These are phyloP conservation scores for Coniophora puteana DNA, from an alignment of 1,284 basidiomycete genomes.

Conservation along the genomic window DNA sequence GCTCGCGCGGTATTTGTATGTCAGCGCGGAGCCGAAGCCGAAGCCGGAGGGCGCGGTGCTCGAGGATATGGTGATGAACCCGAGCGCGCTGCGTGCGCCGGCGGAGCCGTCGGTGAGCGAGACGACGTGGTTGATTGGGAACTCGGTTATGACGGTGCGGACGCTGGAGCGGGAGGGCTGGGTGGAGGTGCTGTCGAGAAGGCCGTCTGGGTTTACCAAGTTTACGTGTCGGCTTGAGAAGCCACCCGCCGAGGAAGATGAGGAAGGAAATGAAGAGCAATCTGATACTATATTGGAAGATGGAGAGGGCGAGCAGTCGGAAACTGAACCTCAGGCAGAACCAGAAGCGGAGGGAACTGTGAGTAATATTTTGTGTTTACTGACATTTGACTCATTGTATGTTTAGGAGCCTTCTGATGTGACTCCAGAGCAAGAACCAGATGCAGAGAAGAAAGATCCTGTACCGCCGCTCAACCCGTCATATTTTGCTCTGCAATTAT, in stretches of 20 bases:
- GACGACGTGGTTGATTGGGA: constrained; percentile 88
- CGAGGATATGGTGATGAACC: constrained; percentile 67
- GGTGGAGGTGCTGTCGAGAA: constrained; percentile 84
- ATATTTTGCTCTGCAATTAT: constrained; percentile 86
- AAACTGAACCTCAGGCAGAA: constrained; percentile 22
- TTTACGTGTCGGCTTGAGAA: constrained; percentile 93
- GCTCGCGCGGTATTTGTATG: constrained; percentile 93
- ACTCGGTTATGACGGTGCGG: constrained; percentile 84
- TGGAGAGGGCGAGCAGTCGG: too few relatives aligned
- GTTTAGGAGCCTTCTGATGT: too few relatives aligned
- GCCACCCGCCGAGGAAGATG: too few relatives aligned
- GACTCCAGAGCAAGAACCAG: constrained; percentile 23
- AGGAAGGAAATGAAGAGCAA: too few relatives aligned
- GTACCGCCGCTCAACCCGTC: constrained; percentile 92
- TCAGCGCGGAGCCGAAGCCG: constrained; percentile 90
- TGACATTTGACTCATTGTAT: too few relatives aligned
- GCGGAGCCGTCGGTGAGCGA: constrained; percentile 43
- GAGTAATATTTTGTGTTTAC: too few relatives aligned
- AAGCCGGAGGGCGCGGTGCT: constrained; percentile 82
- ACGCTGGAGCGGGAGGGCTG: constrained; percentile 77
- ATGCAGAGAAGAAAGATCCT: too few relatives aligned
- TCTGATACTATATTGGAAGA: too few relatives aligned
- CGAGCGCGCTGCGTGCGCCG: constrained; percentile 27
- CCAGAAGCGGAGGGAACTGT: not conserved
- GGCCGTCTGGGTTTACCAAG: constrained; percentile 87